Evolutionary conservation across 495 filamentous ascomycete species (phyloP).

Genomic region (Talaromyces stipitatus): DNA sequence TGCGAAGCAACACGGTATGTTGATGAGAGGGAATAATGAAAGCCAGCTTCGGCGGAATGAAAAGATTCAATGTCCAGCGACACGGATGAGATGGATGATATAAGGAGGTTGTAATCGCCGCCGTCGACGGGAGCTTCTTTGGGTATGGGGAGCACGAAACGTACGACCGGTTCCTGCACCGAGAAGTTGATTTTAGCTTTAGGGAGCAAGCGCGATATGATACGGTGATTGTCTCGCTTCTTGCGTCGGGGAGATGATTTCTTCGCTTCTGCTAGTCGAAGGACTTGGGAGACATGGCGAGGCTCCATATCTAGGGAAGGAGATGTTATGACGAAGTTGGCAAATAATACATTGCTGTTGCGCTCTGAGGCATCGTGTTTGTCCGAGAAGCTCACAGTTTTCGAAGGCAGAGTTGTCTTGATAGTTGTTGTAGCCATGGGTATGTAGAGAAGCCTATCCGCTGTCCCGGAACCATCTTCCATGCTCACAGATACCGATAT

Average conservation of each 20-base stretch:
- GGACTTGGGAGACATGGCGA: conserved; percentile 76
- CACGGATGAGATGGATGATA: conserved; percentile 86
- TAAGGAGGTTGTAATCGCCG: conserved; percentile 85
- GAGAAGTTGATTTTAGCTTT: conserved; percentile 95
- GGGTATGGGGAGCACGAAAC: conserved; percentile 74
- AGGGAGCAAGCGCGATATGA: conserved; percentile 86
- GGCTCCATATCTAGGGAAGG: conserved; percentile 94
- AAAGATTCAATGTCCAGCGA: conserved; percentile 90
- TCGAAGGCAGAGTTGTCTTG: conserved; percentile 89
- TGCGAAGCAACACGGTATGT: conserved; percentile 79
- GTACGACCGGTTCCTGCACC: conserved; percentile 88
- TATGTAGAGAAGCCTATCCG: conserved; percentile 83
- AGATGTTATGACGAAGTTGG: conserved; percentile 91
- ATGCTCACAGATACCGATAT: conserved; percentile 87
- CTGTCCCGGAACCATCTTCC: conserved; percentile 76
- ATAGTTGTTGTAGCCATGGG: conserved; percentile 97
- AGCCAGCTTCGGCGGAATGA: conserved; percentile 76
- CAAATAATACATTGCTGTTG: conserved; percentile 94
- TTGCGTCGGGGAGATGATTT: conserved; percentile 42
- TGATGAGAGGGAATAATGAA: conserved; percentile 78
- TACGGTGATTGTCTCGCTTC: conserved; percentile 46
- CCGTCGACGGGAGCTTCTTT: conserved; percentile 46
- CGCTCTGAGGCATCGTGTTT: conserved; percentile 72
- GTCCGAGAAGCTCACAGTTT: conserved; percentile 75
- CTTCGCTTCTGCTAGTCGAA: conserved; percentile 61